Percentiles rank a stretch among this genome's conserved stretches.
Conservation (phyloP, 2,329 filamentous ascomycete species). For the Penicillium griseofulvum region DNA sequence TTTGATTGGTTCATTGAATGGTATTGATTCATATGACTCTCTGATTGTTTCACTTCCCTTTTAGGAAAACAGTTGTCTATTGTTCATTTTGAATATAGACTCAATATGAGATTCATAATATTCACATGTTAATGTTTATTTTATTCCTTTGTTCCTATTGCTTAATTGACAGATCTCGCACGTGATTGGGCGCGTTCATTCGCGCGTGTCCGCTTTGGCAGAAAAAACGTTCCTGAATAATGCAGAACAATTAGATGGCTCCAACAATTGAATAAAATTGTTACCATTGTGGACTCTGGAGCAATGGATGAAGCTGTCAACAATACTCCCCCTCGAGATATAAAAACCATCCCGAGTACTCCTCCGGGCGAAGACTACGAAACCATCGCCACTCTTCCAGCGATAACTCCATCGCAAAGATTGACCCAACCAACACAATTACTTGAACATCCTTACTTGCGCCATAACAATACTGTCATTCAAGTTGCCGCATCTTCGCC, state of each 20-base stretch:
- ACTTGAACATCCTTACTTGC: constrained; percentile 45
- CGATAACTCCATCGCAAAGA: constrained; percentile 48
- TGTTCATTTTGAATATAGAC: not conserved
- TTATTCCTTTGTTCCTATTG: not conserved
- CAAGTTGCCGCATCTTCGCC: constrained; percentile 92
- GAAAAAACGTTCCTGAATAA: constrained; percentile 22
- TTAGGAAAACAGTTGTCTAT: not conserved
- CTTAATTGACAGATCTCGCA: constrained; percentile 7
- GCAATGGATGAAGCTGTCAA: constrained; percentile 42
- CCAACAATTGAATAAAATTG: not conserved
- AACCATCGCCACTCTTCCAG: constrained; percentile 51
- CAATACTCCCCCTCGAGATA: constrained; percentile 41
- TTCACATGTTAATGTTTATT: not conserved
- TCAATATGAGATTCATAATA: not conserved
- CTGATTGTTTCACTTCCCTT: not conserved
- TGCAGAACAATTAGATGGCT: constrained; percentile 6
- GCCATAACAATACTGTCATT: constrained; percentile 49
- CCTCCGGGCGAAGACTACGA: constrained; percentile 42
- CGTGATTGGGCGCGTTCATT: constrained; percentile 21
- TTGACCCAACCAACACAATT: constrained; percentile 63
- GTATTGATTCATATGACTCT: not conserved
- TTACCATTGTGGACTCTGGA: constrained; percentile 31
- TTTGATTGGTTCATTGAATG: not conserved
- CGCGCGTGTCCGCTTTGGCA: constrained; percentile 25
- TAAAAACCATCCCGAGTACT: constrained; percentile 30